Conservation (phyloP, 805 yeast genomes). For the Starmerella asiatica region DNA sequence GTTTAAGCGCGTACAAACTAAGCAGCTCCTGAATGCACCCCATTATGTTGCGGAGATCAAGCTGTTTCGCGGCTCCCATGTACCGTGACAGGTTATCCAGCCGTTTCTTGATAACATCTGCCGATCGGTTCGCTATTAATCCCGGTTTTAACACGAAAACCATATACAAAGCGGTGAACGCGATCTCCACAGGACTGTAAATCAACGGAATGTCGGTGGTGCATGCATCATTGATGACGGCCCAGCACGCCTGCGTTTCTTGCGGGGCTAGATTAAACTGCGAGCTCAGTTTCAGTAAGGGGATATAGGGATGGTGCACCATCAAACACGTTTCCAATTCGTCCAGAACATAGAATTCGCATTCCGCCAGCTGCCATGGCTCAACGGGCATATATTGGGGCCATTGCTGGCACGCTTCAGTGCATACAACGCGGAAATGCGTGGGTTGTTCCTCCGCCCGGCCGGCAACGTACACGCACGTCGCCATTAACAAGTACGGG, state of each 20-base stretch:
- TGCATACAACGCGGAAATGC: constrained; percentile 68
- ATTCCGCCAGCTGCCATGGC: constrained; percentile 80
- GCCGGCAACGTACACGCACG: constrained; percentile 79
- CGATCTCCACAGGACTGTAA: constrained; percentile 81
- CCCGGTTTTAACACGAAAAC: constrained; percentile 44
- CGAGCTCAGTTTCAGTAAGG: constrained; percentile 37
- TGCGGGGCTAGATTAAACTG: constrained; percentile 33
- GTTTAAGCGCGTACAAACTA: constrained; percentile 75
- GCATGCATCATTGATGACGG: constrained; percentile 76
- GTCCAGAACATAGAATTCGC: constrained; percentile 85
- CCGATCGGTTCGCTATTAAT: constrained; percentile 25
- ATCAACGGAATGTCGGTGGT: constrained; percentile 73
- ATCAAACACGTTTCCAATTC: constrained; percentile 43
- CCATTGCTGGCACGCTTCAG: constrained; percentile 83
- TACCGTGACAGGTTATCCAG: constrained; percentile 49
- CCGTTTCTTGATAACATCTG: constrained; percentile 29
- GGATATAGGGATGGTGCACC: constrained; percentile 32
- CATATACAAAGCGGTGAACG: constrained; percentile 67
- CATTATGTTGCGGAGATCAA: constrained; percentile 62
- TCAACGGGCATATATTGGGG: constrained; percentile 91
- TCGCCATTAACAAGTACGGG: constrained; percentile 63
- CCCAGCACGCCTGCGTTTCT: constrained; percentile 80
- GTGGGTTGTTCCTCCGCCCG: constrained; percentile 93
- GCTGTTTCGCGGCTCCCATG: constrained; percentile 54
- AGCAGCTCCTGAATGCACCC: constrained; percentile 77